A percentile compares a stretch with the other conserved stretches of the same genome.
phyloP scores from a whole-genome alignment of 805 yeast species.

The Sungouiozyma intestinalis region DNA sequence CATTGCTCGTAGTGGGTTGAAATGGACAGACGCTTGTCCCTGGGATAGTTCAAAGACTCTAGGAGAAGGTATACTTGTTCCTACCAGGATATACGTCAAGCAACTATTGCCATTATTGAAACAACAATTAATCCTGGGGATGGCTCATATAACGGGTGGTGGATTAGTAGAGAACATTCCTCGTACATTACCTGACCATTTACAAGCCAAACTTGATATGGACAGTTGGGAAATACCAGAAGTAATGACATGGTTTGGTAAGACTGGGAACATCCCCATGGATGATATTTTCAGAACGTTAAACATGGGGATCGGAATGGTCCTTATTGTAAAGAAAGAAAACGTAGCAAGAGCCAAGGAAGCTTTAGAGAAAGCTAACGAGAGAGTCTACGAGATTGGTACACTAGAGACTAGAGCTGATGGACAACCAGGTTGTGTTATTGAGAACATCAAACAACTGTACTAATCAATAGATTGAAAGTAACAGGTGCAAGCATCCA shows the following conservation, averaged over 20 bases:
- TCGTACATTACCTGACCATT: slow-evolving; percentile 72
- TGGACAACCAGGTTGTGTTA: slow-evolving; percentile 52
- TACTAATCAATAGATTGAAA: no score
- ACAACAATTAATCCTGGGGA: slow-evolving; percentile 62
- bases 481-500: no score
- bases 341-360: slow-evolving; percentile 49
- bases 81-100: slow-evolving; percentile 91
- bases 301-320: slow-evolving; percentile 97
- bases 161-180: slow-evolving; percentile 95
- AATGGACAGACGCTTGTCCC: slow-evolving; percentile 72
- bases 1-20: slow-evolving; percentile 62
- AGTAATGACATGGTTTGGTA: slow-evolving; percentile 90
- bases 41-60: slow-evolving; percentile 65
- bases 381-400: slow-evolving; percentile 66
- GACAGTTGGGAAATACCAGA: slow-evolving; percentile 74
- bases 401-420: slow-evolving; percentile 38
- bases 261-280: slow-evolving; percentile 81
- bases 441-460: slow-evolving; percentile 31
- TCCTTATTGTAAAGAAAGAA: slow-evolving; percentile 62
- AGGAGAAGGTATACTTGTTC: slow-evolving; percentile 78
- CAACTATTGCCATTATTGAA: slow-evolving; percentile 69
- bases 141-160: slow-evolving; percentile 98
- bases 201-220: slow-evolving; percentile 76
- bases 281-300: slow-evolving; percentile 81
- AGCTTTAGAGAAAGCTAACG: slow-evolving; percentile 54